phyloP scores from a whole-genome alignment of 257 asterid genomes.

The Ballota nigra region DNA sequence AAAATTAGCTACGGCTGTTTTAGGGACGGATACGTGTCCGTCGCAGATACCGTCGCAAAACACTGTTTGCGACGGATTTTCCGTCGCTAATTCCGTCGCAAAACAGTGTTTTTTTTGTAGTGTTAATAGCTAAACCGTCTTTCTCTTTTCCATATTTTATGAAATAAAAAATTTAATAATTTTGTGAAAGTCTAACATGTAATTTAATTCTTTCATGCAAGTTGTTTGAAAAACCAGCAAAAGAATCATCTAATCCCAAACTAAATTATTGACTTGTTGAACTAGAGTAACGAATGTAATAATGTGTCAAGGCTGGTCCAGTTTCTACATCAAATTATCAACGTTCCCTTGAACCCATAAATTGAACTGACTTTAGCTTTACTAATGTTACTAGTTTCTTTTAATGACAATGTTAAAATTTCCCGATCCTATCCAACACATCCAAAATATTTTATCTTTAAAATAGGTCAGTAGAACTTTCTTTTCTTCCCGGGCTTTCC shows the following conservation, averaged over 20 bases:
- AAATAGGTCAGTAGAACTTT: too few relatives aligned
- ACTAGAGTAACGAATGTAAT: background rate
- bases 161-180: too few relatives aligned
- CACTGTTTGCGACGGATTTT: too few relatives aligned
- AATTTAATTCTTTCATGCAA: background rate
- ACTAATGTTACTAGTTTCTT: too few relatives aligned
- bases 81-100: too few relatives aligned
- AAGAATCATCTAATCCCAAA: slow-evolving; percentile 8
- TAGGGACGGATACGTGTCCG: too few relatives aligned
- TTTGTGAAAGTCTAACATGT: background rate
- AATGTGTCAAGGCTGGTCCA: slow-evolving; percentile 13
- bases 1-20: too few relatives aligned
- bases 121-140: background rate
- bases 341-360: too few relatives aligned
- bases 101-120: too few relatives aligned
- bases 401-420: background rate
- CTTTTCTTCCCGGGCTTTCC: too few relatives aligned
- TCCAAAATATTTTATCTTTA: background rate
- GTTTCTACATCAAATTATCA: background rate
- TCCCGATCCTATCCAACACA: background rate
- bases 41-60: too few relatives aligned
- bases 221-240: slow-evolving; percentile 5
- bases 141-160: background rate
- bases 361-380: background rate
- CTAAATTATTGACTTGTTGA: slow-evolving; percentile 3